Evolutionary conservation across 116 monocot species (phyloP), one percentile per base, ranked within the genome.

Genomic region (Zostera marina): DNA sequence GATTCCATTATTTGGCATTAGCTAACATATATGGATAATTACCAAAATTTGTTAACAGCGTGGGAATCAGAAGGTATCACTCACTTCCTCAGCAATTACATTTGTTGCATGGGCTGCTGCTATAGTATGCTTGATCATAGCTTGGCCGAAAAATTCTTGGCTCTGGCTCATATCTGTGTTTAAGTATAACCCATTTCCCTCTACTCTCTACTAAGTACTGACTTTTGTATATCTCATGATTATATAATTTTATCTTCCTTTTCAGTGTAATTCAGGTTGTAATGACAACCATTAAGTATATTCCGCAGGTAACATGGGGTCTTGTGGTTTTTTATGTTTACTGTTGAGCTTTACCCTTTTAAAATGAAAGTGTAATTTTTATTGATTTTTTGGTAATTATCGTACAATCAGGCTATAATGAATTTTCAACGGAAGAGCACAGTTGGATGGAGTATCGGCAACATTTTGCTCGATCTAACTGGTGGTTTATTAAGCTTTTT

Each of bases 221-320:
- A 20, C 7, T 20, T 21, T 3, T 20, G 1, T 56, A 59, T 59
- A 43, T 16, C 19, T 1, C 40, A 42, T 22, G 20, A 12, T 43
- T 21, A 10, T 42, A 11, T 8, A 19, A 17, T 56, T 54, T 42
- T 21, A 12, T 51, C 63, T 47, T 53, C 14, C 11, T 44, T 66
- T 78, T 66, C 81, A 96, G 89, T 75, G 74, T 75, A 24, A 79
- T 88, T 70, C 96, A 96, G 66, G 89, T 96, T 65, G 19, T 85
- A 47, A 88, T 96, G 85, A 96, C 96, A 32, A 76, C 85, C 49
- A 96, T 96, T 64, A 96, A 96, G 63, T 96, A 96, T 59, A 78
- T 78, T 54, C 96, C 96, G 25, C 94, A 96, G 85, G 85, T 89
- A 63, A 56, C n/a, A 32, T 5, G 5, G 32, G 32, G 32, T 32